These are phyloP conservation scores for Daldinia childiae DNA, from an alignment of 495 filamentous ascomycete genomes.

Conservation along the genomic window DNA sequence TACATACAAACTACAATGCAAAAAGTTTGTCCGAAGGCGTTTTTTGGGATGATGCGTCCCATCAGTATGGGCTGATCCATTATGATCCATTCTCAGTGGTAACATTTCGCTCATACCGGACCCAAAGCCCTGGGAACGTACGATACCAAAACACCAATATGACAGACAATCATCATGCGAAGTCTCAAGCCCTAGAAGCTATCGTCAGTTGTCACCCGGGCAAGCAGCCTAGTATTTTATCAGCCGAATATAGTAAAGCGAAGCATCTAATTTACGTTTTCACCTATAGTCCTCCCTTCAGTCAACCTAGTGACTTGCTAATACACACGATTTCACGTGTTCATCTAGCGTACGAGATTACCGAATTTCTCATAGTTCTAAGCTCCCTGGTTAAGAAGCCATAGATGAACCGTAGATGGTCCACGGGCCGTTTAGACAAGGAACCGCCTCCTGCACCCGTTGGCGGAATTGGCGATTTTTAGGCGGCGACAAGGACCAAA, in stretches of 20 bases:
- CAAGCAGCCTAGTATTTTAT: background rate
- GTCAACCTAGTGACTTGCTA: background rate
- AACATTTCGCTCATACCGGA: conserved; percentile 25
- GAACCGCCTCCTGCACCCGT: conserved; percentile 40
- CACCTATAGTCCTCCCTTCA: background rate
- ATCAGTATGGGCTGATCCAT: conserved; percentile 24
- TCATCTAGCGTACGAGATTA: background rate
- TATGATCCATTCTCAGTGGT: conserved; percentile 15
- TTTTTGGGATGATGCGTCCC: conserved; percentile 14
- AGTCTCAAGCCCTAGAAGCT: conserved; percentile 20
- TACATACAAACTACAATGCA: conserved; percentile 13
- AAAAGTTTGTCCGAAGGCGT: conserved; percentile 30
- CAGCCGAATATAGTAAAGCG: background rate
- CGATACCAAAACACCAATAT: conserved; percentile 25
- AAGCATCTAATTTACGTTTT: background rate
- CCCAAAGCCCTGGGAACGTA: conserved; percentile 40
- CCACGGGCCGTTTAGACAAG: conserved; percentile 38
- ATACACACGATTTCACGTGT: background rate
- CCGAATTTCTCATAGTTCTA: conserved; percentile 8
- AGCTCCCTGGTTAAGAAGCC: conserved; percentile 25
- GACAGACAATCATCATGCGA: conserved; percentile 30
- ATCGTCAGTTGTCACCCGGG: conserved; percentile 6
- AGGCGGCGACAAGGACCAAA: conserved; percentile 38
- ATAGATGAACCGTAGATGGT: conserved; percentile 20
- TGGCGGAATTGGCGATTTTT: conserved; percentile 32